A percentile compares a stretch with the other conserved stretches of the same genome.
Evolutionary conservation across 139 green algal genomes (phyloP).

Genomic region (Chlorella sp.): DNA sequence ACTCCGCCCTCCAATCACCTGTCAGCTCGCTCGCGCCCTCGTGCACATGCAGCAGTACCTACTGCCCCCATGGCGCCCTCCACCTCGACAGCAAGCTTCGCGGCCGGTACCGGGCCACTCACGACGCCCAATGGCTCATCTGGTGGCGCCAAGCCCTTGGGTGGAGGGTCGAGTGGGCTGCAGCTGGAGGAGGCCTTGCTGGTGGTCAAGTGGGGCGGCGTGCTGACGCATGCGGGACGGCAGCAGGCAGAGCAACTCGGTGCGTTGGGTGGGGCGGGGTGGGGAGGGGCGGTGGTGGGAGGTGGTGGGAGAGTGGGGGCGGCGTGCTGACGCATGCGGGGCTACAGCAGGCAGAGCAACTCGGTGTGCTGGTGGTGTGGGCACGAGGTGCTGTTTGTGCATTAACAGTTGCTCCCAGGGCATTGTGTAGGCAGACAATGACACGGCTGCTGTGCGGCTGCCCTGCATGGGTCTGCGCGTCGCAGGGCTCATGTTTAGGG

Average conservation of each 20-base stretch:
- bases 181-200: constrained; percentile 35
- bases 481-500: constrained; percentile 1
- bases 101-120: too few relatives aligned
- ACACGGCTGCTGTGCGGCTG: background rate
- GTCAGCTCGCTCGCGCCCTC: background rate
- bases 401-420: background rate
- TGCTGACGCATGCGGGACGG: constrained; percentile 40
- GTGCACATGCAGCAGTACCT: background rate
- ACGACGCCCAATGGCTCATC: background rate
- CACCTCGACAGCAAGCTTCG: too few relatives aligned
- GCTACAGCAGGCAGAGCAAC: background rate
- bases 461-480: constrained; percentile 8
- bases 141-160: too few relatives aligned
- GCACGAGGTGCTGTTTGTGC: background rate
- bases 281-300: background rate
- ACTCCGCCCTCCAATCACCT: too few relatives aligned
- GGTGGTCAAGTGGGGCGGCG: constrained; percentile 51
- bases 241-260: constrained; percentile 88
- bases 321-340: too few relatives aligned
- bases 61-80: background rate
- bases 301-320: too few relatives aligned
- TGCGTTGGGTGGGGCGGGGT: background rate
- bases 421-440: background rate
- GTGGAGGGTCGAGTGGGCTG: too few relatives aligned
- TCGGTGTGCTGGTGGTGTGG: background rate